A percentile compares a stretch with the other conserved stretches of the same genome.
Conservation (phyloP, 2,329 filamentous ascomycete genomes). For the Fusarium proliferatum region DNA sequence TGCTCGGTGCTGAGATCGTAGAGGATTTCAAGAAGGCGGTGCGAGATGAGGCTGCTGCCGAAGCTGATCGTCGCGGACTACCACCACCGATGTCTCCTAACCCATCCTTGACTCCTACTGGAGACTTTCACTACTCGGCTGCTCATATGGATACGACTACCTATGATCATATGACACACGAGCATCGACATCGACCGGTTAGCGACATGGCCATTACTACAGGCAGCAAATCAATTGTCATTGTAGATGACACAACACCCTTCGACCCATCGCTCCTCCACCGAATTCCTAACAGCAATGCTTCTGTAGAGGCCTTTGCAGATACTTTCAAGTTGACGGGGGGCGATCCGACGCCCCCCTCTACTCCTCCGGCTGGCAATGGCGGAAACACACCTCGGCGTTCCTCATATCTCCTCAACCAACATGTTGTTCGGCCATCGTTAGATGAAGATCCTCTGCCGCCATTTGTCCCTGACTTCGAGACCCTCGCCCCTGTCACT, state of each 20-base stretch:
- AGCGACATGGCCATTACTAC: slow-evolving; percentile 73
- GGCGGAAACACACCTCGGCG: slow-evolving; percentile 59
- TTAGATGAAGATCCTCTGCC: slow-evolving; percentile 56
- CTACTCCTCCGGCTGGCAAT: slow-evolving; percentile 63
- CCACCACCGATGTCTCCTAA: slow-evolving; percentile 35
- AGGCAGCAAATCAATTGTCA: slow-evolving; percentile 91
- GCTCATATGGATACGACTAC: slow-evolving; percentile 55
- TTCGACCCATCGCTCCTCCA: slow-evolving; percentile 63
- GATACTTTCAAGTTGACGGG: slow-evolving; percentile 62
- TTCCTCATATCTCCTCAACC: slow-evolving; percentile 66
- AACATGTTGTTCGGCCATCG: slow-evolving; percentile 54
- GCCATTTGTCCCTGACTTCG: slow-evolving; percentile 60
- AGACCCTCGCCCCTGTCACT: slow-evolving; percentile 50
- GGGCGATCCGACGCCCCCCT: slow-evolving; percentile 69
- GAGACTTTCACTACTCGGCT: slow-evolving; percentile 55
- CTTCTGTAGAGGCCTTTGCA: slow-evolving; percentile 64
- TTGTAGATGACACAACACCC: slow-evolving; percentile 76
- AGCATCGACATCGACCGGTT: slow-evolving; percentile 53
- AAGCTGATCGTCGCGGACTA: slow-evolving; percentile 44
- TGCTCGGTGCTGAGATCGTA: slow-evolving; percentile 80
- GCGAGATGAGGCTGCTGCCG: slow-evolving; percentile 67
- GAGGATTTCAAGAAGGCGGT: slow-evolving; percentile 84
- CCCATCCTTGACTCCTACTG: slow-evolving; percentile 43
- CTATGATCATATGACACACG: slow-evolving; percentile 50
- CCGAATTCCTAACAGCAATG: slow-evolving; percentile 56